Base-by-base conservation (phyloP, 2,329 filamentous ascomycete genomes). In the Chalara sp. region DNA sequence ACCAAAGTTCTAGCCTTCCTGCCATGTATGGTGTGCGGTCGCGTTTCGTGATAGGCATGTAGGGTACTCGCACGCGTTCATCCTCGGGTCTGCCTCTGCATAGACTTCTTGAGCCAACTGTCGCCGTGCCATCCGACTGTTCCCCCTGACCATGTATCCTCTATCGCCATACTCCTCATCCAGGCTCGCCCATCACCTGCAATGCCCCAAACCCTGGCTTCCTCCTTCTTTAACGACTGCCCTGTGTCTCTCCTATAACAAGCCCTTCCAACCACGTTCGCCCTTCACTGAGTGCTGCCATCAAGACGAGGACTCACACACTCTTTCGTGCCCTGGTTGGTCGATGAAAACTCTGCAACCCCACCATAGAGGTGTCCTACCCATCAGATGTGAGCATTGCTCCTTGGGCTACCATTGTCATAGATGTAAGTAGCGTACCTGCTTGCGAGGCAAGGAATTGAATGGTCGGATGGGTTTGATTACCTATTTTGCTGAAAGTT, bases 401-500 rank as follows among this genome's bases (percentile, higher is more conserved):
- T 46, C 31, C 52, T 32, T 35, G 32, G 49, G 29, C 43, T 32
- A 39, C 43, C 32, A 49, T 29, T 41, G 21, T 45, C 39, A 41
- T 46, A 51, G 45, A 44, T 44, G 31, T 50, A 33, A 41, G 35
- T 48, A n/a, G 45, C 21, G 48, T 46, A 42, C 52, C 48, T 48
- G 44, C 28, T 54, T 44, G 32, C 48, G 21, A 54, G 43, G 44
- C 49, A 48, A 44, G 46, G 45, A 52, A 46, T 44, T 40, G 41
- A 42, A 43, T 44, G 37, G 48, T 37, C 49, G 52, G 52, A 49
- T 54, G 49, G 52, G 51, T 54, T 54, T 54, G 12, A 49, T 49
- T 49, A 52, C 40, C 53, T 42, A 48, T 47, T 55, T 55, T 49
- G 50, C 8, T 50, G 47, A 46, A 44, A 55, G 50, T 52, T 50